Percentiles rank a stretch among this genome's conserved stretches.
Conservation (phyloP, 129 eudicot species). For the Artemisia tridentata region DNA sequence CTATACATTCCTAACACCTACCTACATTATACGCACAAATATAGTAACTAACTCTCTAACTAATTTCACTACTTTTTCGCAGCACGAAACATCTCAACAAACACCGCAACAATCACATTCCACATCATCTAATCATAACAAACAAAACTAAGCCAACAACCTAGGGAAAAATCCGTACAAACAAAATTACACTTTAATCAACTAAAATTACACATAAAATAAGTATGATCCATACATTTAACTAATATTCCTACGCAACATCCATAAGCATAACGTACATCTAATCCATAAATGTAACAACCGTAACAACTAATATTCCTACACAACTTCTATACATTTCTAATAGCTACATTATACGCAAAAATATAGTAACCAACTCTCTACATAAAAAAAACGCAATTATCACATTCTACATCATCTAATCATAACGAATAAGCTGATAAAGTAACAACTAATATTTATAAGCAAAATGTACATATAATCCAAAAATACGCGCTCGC, state of each 20-base stretch:
- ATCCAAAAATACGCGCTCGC: background rate
- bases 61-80: too few relatives aligned
- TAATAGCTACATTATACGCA: background rate
- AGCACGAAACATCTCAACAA: too few relatives aligned
- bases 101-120: background rate
- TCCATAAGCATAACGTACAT: background rate
- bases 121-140: background rate
- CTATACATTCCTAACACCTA: background rate
- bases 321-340: too few relatives aligned
- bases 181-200: too few relatives aligned
- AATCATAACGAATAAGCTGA: background rate
- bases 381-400: background rate
- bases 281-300: background rate
- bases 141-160: background rate
- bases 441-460: background rate
- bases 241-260: background rate
- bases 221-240: background rate
- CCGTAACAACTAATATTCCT: too few relatives aligned
- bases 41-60: too few relatives aligned
- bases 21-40: background rate
- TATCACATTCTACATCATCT: background rate
- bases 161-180: background rate
- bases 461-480: conserved; percentile 6
- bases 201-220: too few relatives aligned
- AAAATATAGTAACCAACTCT: too few relatives aligned